phyloP scores from a whole-genome alignment of 1,139 yeast genomes.

The Blastobotrys malaysiensis region DNA sequence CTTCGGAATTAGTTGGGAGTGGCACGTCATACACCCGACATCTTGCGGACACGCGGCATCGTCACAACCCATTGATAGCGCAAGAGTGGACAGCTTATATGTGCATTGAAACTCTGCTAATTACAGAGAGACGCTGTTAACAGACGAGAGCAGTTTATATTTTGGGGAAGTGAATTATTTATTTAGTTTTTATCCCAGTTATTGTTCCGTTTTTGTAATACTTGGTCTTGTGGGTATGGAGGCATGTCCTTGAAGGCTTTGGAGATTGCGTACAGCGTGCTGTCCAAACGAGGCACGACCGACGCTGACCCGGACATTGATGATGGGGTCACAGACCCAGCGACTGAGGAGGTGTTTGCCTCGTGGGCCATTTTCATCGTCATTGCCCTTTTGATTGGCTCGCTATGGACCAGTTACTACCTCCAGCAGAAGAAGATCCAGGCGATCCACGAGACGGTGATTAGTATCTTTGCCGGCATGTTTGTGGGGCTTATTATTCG shows the following conservation, averaged over 20 bases:
- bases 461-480: conserved; percentile 96
- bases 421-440: conserved; percentile 86
- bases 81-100: neutral
- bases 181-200: neutral
- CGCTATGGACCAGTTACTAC: conserved; percentile 93
- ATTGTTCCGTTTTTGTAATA: neutral
- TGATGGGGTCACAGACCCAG: conserved; percentile 73
- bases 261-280: conserved; percentile 6
- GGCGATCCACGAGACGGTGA: conserved; percentile 93
- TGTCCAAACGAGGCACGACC: conserved; percentile 31
- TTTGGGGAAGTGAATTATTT: neutral
- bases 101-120: neutral
- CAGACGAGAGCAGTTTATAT: neutral
- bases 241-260: neutral
- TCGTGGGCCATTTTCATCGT: conserved; percentile 96
- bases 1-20: neutral
- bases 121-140: neutral
- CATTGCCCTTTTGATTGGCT: conserved; percentile 71
- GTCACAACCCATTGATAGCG: neutral
- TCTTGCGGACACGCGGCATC: neutral
- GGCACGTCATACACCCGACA: neutral
- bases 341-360: conserved; percentile 92
- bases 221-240: neutral
- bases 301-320: conserved; percentile 41
- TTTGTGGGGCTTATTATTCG: conserved; percentile 87